phyloP scores from a whole-genome alignment of 331 rosid genomes.

The Acacia pycnantha region DNA sequence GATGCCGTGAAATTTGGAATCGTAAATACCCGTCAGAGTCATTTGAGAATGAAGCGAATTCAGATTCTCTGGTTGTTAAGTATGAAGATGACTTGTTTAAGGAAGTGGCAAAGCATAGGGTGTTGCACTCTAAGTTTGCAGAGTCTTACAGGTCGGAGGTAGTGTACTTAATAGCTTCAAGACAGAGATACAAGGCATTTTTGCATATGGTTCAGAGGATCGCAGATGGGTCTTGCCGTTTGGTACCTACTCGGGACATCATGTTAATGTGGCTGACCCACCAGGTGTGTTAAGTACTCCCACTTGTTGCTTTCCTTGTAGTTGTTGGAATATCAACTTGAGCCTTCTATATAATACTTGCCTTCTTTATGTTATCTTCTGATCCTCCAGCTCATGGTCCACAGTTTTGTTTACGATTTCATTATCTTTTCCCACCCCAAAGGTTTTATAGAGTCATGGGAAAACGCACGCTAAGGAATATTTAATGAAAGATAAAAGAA shows the following conservation, averaged over 20 bases:
- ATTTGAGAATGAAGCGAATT: slow-evolving; percentile 67
- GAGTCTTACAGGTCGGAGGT: slow-evolving; percentile 75
- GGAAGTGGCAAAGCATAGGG: slow-evolving; percentile 50
- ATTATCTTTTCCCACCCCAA: neutral
- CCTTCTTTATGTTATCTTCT: neutral
- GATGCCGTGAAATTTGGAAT: slow-evolving; percentile 70
- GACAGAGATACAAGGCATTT: slow-evolving; percentile 78
- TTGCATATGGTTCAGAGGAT: slow-evolving; percentile 52
- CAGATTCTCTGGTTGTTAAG: slow-evolving; percentile 27
- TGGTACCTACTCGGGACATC: slow-evolving; percentile 82
- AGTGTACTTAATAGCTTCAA: slow-evolving; percentile 70
- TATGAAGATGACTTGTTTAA: slow-evolving; percentile 35
- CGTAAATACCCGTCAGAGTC: slow-evolving; percentile 65
- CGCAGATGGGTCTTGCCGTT: slow-evolving; percentile 42
- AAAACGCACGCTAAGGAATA: neutral
- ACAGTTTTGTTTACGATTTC: neutral
- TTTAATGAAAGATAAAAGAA: neutral
- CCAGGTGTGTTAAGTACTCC: slow-evolving; percentile 52
- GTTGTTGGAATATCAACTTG: neutral
- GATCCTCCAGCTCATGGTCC: neutral
- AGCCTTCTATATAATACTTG: neutral
- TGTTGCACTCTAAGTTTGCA: slow-evolving; percentile 45
- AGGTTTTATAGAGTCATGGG: neutral
- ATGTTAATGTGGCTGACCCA: slow-evolving; percentile 83
- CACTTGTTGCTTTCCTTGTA: neutral